These are phyloP conservation scores for Hypoxylon sp. DNA, from an alignment of 2,329 filamentous ascomycete genomes.

Conservation along the genomic window DNA sequence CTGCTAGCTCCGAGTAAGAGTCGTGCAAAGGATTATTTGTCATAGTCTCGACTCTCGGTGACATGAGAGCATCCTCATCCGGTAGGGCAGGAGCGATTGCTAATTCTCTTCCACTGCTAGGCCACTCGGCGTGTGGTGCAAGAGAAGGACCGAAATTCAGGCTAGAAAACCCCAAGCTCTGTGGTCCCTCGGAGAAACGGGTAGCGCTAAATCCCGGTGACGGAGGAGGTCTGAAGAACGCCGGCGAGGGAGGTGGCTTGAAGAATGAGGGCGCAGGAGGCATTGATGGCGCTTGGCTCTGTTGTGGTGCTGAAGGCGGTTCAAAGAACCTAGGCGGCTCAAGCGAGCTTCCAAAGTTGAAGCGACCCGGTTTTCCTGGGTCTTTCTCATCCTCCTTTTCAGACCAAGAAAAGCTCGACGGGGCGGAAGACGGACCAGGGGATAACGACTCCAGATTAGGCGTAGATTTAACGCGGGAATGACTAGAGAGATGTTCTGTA, in stretches of 20 bases:
- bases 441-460: slow-evolving; percentile 65
- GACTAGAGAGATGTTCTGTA: slow-evolving; percentile 60
- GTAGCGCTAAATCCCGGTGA: slow-evolving; percentile 59
- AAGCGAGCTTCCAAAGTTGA: slow-evolving; percentile 55
- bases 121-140: slow-evolving; percentile 37
- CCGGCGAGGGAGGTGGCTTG: slow-evolving; percentile 54
- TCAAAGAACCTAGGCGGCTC: slow-evolving; percentile 57
- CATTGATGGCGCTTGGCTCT: slow-evolving; percentile 34
- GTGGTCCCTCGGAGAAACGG: slow-evolving; percentile 55
- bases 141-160: slow-evolving; percentile 50
- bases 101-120: slow-evolving; percentile 54
- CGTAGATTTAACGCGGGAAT: slow-evolving; percentile 67
- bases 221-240: slow-evolving; percentile 55
- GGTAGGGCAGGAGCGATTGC: slow-evolving; percentile 54
- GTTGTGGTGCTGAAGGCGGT: slow-evolving; percentile 33
- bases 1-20: slow-evolving; percentile 58
- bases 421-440: slow-evolving; percentile 76
- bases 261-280: slow-evolving; percentile 51
- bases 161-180: slow-evolving; percentile 60
- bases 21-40: slow-evolving; percentile 75
- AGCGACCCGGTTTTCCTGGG: slow-evolving; percentile 56
- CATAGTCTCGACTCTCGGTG: slow-evolving; percentile 79
- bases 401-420: slow-evolving; percentile 72
- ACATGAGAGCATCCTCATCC: slow-evolving; percentile 72
- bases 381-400: slow-evolving; percentile 62